phyloP scores from a whole-genome alignment of 2,329 filamentous ascomycete genomes.

The Mariannaea sp. region DNA sequence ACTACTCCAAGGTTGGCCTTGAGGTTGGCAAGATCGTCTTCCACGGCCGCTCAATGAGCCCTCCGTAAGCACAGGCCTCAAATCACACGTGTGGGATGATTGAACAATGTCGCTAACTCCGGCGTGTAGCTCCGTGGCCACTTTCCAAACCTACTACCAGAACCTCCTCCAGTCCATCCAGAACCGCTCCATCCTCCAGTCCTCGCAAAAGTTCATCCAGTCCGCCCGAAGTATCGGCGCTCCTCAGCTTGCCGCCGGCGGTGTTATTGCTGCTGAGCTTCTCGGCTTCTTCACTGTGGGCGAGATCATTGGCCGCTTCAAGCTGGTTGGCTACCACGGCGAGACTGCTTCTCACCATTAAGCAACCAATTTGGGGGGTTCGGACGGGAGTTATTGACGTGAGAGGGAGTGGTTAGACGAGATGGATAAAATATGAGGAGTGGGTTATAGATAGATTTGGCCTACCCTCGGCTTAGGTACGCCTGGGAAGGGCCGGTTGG shows the following conservation, averaged over 20 bases:
- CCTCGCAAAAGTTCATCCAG: conserved; percentile 61
- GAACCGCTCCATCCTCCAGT: conserved; percentile 63
- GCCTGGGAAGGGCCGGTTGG: conserved; percentile 32
- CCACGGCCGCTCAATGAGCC: conserved; percentile 86
- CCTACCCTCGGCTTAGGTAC: conserved; percentile 22
- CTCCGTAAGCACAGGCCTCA: conserved; percentile 72
- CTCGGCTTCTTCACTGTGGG: conserved; percentile 97
- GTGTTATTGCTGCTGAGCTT: conserved; percentile 82
- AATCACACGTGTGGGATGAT: conserved; percentile 19
- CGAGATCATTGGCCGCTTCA: conserved; percentile 94
- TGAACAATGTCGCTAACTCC: conserved; percentile 20
- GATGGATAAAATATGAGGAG: conserved; percentile 28
- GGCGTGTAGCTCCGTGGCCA: conserved; percentile 67
- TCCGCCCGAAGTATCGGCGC: conserved; percentile 70
- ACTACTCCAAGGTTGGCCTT: conserved; percentile 88
- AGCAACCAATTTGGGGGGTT: conserved; percentile 33
- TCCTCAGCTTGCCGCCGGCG: conserved; percentile 72
- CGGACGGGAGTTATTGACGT: conserved; percentile 20
- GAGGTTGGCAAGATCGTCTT: conserved; percentile 90
- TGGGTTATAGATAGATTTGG: conserved; percentile 33
- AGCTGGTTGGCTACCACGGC: conserved; percentile 91
- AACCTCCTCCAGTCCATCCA: conserved; percentile 71
- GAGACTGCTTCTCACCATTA: conserved; percentile 67
- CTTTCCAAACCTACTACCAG: conserved; percentile 87
- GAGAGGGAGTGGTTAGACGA: conserved; percentile 22